These are phyloP conservation scores for Abortiporus biennis DNA, from an alignment of 1,284 basidiomycete genomes.

Conservation along the genomic window DNA sequence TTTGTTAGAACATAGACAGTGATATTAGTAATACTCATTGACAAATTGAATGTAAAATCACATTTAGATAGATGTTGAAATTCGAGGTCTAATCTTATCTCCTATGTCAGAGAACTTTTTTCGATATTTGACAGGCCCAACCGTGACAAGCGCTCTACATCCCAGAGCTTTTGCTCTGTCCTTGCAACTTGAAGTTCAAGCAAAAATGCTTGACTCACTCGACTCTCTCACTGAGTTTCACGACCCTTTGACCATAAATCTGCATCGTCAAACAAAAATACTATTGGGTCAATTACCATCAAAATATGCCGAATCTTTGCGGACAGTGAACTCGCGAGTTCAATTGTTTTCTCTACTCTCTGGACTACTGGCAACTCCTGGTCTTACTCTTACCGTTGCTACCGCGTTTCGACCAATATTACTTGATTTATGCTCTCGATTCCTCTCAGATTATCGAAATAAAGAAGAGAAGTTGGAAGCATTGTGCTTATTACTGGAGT, in stretches of 20 bases:
- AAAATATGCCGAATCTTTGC: constrained; percentile 20
- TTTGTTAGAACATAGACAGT: constrained; percentile 10
- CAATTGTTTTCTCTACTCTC: constrained; percentile 42
- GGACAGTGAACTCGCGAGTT: constrained; percentile 28
- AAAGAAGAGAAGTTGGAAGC: constrained; percentile 52
- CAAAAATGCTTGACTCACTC: too few relatives aligned
- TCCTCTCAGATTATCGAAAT: constrained; percentile 45
- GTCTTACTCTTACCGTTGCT: constrained; percentile 52
- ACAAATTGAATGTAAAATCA: too few relatives aligned
- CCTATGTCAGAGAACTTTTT: background rate
- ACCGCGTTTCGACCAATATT: constrained; percentile 61
- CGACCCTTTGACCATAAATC: constrained; percentile 47
- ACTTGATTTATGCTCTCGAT: constrained; percentile 65
- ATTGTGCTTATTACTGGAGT: constrained; percentile 55
- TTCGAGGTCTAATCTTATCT: constrained; percentile 6
- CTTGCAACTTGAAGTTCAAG: too few relatives aligned
- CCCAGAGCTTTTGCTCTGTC: too few relatives aligned
- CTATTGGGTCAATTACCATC: constrained; percentile 36
- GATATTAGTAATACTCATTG: background rate
- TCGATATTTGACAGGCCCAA: too few relatives aligned
- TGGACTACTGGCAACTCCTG: constrained; percentile 40
- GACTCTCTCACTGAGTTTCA: too few relatives aligned
- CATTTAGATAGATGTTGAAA: background rate
- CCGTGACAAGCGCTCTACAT: too few relatives aligned
- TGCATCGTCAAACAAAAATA: constrained; percentile 40